Evolutionary conservation across 352 stramenopile species (phyloP).

Genomic region (Elongisporangium undulatum): DNA sequence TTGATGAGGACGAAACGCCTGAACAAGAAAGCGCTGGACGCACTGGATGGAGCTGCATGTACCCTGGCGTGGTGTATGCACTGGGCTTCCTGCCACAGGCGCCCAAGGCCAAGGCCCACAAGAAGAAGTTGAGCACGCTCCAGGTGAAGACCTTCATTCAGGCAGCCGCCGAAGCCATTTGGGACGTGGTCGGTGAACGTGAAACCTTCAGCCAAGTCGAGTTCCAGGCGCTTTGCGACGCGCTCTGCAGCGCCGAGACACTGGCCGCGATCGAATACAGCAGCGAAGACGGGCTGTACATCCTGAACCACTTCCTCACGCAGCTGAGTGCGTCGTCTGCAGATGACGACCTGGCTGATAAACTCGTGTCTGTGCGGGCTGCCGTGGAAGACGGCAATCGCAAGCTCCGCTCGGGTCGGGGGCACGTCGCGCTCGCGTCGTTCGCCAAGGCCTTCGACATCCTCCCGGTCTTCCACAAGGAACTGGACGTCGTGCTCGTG

Average conservation of each 20-base stretch:
- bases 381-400: slow-evolving; percentile 58
- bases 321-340: slow-evolving; percentile 29
- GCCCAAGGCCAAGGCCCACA: slow-evolving; percentile 18
- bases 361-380: slow-evolving; percentile 39
- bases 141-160: slow-evolving; percentile 87
- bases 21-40: background rate
- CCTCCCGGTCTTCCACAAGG: slow-evolving; percentile 63
- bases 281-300: slow-evolving; percentile 51
- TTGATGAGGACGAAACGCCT: slow-evolving; percentile 15
- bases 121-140: slow-evolving; percentile 73
- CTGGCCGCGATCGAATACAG: slow-evolving; percentile 21
- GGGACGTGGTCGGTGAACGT: slow-evolving; percentile 45
- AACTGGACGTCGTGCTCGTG: slow-evolving; percentile 49
- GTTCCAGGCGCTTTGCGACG: slow-evolving; percentile 76
- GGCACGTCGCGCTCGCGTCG: slow-evolving; percentile 47
- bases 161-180: slow-evolving; percentile 60
- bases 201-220: slow-evolving; percentile 56
- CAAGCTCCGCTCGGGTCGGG: slow-evolving; percentile 36
- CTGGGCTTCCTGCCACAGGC: slow-evolving; percentile 54
- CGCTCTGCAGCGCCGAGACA: slow-evolving; percentile 25
- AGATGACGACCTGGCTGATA: slow-evolving; percentile 45
- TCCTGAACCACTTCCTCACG: slow-evolving; percentile 66
- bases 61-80: slow-evolving; percentile 62
- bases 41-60: slow-evolving; percentile 53
- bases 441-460: slow-evolving; percentile 60